phyloP scores from a whole-genome alignment of 805 yeast species.

The Yarrowia sp. region DNA sequence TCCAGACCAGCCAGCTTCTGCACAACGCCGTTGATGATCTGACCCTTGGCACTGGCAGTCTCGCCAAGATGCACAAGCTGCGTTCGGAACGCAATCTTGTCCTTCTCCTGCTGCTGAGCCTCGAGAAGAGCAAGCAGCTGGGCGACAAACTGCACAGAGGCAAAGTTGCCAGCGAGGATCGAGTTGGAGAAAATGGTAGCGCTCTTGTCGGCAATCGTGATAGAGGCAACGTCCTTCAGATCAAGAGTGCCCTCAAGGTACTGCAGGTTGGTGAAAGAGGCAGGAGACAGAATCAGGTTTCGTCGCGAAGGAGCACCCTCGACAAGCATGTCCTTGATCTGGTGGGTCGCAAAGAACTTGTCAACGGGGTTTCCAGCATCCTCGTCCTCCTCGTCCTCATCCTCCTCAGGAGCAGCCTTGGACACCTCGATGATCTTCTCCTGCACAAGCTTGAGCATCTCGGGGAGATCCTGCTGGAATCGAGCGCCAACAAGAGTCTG shows the following conservation, averaged over 20 bases:
- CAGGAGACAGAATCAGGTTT: slow-evolving; percentile 8
- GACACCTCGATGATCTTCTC: slow-evolving; percentile 32
- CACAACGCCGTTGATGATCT: neutral
- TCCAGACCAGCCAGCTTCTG: neutral
- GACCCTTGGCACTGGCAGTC: slow-evolving; percentile 6
- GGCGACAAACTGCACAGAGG: neutral
- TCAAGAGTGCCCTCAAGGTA: neutral
- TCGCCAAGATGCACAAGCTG: neutral
- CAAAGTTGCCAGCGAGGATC: slow-evolving; percentile 15
- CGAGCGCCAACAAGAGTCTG: slow-evolving; percentile 13
- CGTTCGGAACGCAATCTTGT: slow-evolving; percentile 6
- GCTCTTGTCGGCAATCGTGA: neutral
- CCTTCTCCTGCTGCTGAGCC: slow-evolving; percentile 1
- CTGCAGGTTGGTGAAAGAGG: neutral
- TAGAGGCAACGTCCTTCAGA: neutral
- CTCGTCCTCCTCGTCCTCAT: slow-evolving; percentile 25
- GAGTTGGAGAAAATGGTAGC: neutral
- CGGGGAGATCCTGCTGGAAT: slow-evolving; percentile 16
- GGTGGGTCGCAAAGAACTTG: neutral
- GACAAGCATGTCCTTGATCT: neutral
- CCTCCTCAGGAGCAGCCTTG: slow-evolving; percentile 48
- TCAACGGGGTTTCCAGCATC: slow-evolving; percentile 15
- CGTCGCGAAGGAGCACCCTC: neutral
- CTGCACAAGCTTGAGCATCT: neutral
- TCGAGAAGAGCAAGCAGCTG: slow-evolving; percentile 6